Conservation (phyloP, 2,329 filamentous ascomycete genomes). For the Elsinoe batatas region DNA sequence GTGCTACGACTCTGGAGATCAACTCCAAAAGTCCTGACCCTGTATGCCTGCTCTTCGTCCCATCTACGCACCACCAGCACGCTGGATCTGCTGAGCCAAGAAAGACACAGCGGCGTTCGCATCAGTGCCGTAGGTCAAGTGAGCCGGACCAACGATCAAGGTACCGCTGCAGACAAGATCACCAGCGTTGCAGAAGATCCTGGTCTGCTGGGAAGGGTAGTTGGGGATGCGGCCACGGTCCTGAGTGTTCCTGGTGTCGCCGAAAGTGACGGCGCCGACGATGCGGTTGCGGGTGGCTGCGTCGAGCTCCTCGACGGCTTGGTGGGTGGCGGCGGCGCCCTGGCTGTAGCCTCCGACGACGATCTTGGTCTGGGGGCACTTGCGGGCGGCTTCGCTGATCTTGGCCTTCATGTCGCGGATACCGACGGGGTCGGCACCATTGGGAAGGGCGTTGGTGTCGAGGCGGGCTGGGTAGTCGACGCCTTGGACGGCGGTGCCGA, state of each 20-base stretch:
- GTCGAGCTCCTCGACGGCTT: constrained; percentile 18
- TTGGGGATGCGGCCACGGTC: constrained; percentile 19
- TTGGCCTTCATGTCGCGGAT: constrained; percentile 14
- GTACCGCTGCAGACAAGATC: constrained; percentile 20
- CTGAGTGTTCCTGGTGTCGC: constrained; percentile 22
- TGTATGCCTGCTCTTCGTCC: background rate
- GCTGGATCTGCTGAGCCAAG: constrained; percentile 11
- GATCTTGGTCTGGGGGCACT: constrained; percentile 24
- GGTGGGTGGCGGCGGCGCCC: constrained; percentile 21
- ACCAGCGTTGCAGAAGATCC: constrained; percentile 19
- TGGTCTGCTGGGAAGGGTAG: constrained; percentile 15
- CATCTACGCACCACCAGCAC: background rate
- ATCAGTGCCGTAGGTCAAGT: constrained; percentile 20
- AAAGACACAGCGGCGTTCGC: constrained; percentile 19
- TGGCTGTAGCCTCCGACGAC: constrained; percentile 23
- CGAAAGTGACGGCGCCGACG: constrained; percentile 23
- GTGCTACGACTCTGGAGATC: background rate
- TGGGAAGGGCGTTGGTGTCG: constrained; percentile 19
- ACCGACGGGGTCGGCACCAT: constrained; percentile 18
- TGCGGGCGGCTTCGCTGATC: background rate
- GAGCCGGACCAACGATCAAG: constrained; percentile 17
- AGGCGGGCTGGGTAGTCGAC: constrained; percentile 17
- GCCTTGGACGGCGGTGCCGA: constrained; percentile 16
- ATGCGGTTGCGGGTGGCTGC: constrained; percentile 17
- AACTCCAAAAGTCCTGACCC: background rate